Evolutionary conservation across 805 yeast species (phyloP), one percentile per base, ranked within the genome.

Genomic region (Zygoascus biomembranicola): DNA sequence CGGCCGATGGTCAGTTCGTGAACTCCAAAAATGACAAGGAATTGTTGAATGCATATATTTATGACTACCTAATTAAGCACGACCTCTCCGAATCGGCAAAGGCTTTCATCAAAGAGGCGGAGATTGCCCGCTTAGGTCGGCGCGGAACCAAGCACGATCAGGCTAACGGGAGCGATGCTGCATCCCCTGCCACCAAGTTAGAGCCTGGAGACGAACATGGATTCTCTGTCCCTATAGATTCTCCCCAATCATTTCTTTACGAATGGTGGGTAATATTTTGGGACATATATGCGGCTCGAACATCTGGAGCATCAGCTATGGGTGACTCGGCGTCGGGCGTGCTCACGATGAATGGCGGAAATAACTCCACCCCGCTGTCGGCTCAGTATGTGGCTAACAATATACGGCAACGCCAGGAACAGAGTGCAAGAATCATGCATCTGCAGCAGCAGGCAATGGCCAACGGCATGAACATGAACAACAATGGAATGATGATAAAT

Each of bases 241-340:
- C 95, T 1, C 94, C 95, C 0, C 87, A 84, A 61, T 94, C 96
- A 6, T 90, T 88, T 63, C 70, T 90, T 23, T 84, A 80, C 63
- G 97, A 90, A 67, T 90, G 97, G 97, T 90, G 97, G 97, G 89
- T 82, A 73, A 82, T 90, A 16, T 90, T 90, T 66, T 90, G 97
- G 97, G 97, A 90, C 66, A 83, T 89, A 31, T 87, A 85, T 69
- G 86, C 86, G 63, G 95, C 95, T 2, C 77, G 89, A 61, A 46
- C 49, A 10, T n/a, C 49, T 46, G 20, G 26, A n/a, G 49, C 49
- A 2, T 11, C 49, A 13, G 49, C 37, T 32, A 19, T 44, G 32
- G 26, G 32, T n/a, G 23, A 18, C 26, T 26, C 37, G n/a, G 26
- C 18, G 2, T 11, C n/a, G n/a, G 5, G n/a, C 26, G 18, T 31